Evolutionary conservation across 2,329 filamentous ascomycete genomes (phyloP).

Genomic region (Tympanopsis confertula): DNA sequence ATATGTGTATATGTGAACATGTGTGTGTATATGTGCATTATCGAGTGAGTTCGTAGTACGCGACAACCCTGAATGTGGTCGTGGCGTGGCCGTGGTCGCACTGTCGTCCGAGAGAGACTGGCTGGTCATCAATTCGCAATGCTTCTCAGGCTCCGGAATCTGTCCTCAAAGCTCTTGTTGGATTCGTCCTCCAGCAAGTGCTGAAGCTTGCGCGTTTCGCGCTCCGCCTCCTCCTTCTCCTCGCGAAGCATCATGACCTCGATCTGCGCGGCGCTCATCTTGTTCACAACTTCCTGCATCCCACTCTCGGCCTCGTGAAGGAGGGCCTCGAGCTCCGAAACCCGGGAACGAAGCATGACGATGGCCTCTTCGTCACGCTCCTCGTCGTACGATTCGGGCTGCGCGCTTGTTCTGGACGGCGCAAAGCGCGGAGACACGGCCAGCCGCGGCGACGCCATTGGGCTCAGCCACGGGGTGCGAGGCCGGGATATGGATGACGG

Average conservation of each 20-base stretch:
- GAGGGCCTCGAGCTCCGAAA: slow-evolving; percentile 75
- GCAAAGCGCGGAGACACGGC: slow-evolving; percentile 41
- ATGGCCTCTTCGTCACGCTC: slow-evolving; percentile 59
- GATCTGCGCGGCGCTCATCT: slow-evolving; percentile 75
- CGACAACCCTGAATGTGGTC: too few species aligned
- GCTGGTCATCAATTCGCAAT: not conserved
- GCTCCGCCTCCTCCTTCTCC: slow-evolving; percentile 62
- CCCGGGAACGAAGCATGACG: slow-evolving; percentile 63
- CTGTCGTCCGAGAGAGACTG: too few species aligned
- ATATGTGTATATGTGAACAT: too few species aligned
- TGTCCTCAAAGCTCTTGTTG: slow-evolving; percentile 35
- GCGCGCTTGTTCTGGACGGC: slow-evolving; percentile 24
- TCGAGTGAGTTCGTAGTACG: too few species aligned
- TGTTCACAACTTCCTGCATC: slow-evolving; percentile 72
- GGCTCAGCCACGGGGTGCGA: slow-evolving; percentile 16
- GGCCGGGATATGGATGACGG: slow-evolving; percentile 11
- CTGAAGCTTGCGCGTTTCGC: slow-evolving; percentile 60
- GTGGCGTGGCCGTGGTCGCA: too few species aligned
- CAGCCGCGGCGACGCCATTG: slow-evolving; percentile 20
- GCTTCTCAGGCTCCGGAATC: slow-evolving; percentile 12
- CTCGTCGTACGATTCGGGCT: slow-evolving; percentile 49
- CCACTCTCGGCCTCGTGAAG: slow-evolving; percentile 64
- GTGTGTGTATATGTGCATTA: too few species aligned
- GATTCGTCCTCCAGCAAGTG: slow-evolving; percentile 53
- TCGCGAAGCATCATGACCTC: slow-evolving; percentile 71